Percentiles rank a stretch among this genome's conserved stretches.
Conservation (phyloP, 768 basidiomycete species). For the Kondoa malvinella region DNA sequence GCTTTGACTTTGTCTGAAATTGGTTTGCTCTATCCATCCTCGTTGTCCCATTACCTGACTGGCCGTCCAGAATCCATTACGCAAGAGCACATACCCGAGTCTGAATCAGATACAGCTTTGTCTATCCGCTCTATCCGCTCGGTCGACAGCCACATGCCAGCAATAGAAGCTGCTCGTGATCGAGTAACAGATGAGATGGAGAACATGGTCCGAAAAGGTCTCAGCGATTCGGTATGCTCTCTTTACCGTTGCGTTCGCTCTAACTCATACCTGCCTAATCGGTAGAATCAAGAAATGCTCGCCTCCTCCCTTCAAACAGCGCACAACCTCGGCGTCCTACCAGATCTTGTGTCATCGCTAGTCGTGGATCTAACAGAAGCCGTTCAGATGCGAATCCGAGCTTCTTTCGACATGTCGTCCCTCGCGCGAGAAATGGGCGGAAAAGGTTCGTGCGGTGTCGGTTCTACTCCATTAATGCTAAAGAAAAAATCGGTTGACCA, state of each 20-base stretch:
- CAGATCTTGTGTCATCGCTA: constrained; percentile 61
- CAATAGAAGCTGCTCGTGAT: constrained; percentile 52
- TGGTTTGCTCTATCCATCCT: constrained; percentile 37
- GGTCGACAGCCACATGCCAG: constrained; percentile 51
- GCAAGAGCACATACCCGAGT: neutral
- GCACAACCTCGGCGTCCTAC: constrained; percentile 72
- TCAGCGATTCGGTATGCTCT: constrained; percentile 55
- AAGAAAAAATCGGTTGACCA: too few species aligned
- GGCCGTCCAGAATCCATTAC: neutral
- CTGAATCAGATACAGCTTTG: neutral
- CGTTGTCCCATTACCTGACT: neutral
- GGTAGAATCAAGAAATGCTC: constrained; percentile 70
- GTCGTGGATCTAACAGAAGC: constrained; percentile 63
- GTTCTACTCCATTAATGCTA: neutral
- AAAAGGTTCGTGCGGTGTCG: constrained; percentile 43
- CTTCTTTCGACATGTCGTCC: constrained; percentile 67
- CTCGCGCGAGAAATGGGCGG: constrained; percentile 69
- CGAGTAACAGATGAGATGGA: constrained; percentile 77
- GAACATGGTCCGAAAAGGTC: constrained; percentile 62
- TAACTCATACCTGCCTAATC: neutral
- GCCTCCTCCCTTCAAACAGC: constrained; percentile 92
- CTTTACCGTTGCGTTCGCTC: neutral
- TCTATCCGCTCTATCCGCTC: constrained; percentile 47
- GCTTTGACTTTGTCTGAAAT: constrained; percentile 88
- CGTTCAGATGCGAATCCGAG: constrained; percentile 61